Base-by-base conservation (phyloP, 805 yeast species). In the Sungouiella thailandica region DNA sequence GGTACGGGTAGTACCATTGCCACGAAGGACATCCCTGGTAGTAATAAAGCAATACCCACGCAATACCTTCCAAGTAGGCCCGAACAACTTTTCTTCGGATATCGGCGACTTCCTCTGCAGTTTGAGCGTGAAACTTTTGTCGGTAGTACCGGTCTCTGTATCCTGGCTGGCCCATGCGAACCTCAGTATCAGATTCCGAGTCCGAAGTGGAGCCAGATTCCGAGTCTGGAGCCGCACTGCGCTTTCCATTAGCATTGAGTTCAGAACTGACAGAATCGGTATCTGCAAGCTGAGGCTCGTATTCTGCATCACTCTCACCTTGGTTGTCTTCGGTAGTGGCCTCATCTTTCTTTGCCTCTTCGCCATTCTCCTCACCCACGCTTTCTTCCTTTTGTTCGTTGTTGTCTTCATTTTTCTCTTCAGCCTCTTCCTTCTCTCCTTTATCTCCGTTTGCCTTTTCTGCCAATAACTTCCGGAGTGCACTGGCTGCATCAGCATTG, bases 21-120 rank as follows among this genome's bases (percentile, higher is more conserved):
- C 99, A 93, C 0, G 97, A 90, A 0, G 96, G 95, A 62, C 97
- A 90, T 2, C 97, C 97, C 59, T 93, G 97, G 58, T 86, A 90
- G 61, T 93, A 93, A 57, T 93, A 93, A 34, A 86, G 61, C 43
- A 93, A 67, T 1, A 82, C 95, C 99, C 99, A 93, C n/a, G 96
- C 78, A 4, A 93, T 83, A 41, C 99, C 99, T 58, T 90, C 96
- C 35, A 93, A 72, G 52, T 93, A 93, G 31, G 78, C 73, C 35
- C 67, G 65, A 0, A 80, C 87, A 50, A 93, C 78, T 28, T 71
- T 67, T 41, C 70, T 72, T 28, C 80, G 71, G 14, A 75, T 65
- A 13, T 65, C 60, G 2, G 70, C 67, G 28, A 83, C 71, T 32
- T 70, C 75, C 29, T 77, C 80, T 3, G 71, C 72, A 15, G 72